Evolutionary conservation across 257 asterid species (phyloP).

Genomic region (Solanum ossicruentum): DNA sequence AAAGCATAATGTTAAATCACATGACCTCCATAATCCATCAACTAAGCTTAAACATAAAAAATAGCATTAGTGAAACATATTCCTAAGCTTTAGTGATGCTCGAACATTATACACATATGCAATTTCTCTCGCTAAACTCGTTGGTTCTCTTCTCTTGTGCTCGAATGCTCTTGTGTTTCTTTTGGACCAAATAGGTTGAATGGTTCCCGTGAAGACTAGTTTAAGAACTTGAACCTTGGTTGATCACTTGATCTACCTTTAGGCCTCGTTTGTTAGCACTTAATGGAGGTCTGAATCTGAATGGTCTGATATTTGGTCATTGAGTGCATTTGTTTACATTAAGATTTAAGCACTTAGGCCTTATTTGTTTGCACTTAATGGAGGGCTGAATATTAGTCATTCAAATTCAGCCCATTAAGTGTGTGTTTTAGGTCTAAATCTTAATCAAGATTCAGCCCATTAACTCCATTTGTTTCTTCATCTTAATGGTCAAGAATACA

Average conservation of each 20-base stretch:
- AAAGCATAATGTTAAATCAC: background rate
- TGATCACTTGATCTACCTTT: background rate
- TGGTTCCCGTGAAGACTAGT: background rate
- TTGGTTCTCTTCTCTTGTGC: background rate
- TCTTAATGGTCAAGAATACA: no score
- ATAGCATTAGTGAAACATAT: background rate
- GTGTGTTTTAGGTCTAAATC: no score
- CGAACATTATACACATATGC: background rate
- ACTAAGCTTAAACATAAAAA: background rate
- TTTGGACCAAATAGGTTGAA: background rate
- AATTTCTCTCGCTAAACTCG: background rate
- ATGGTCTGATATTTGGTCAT: background rate
- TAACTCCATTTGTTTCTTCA: no score
- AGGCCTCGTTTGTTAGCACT: background rate
- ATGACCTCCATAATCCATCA: background rate
- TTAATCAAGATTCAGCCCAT: no score
- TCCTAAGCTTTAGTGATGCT: background rate
- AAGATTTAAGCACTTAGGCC: background rate
- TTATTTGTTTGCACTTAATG: background rate
- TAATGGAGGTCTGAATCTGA: background rate
- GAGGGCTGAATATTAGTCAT: background rate
- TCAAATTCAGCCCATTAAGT: no score
- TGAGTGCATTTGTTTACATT: background rate
- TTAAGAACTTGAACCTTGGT: background rate
- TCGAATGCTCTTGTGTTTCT: background rate